Evolutionary conservation across 2,329 filamentous ascomycete genomes (phyloP).

Genomic region (Cryphonectria nitschkei): DNA sequence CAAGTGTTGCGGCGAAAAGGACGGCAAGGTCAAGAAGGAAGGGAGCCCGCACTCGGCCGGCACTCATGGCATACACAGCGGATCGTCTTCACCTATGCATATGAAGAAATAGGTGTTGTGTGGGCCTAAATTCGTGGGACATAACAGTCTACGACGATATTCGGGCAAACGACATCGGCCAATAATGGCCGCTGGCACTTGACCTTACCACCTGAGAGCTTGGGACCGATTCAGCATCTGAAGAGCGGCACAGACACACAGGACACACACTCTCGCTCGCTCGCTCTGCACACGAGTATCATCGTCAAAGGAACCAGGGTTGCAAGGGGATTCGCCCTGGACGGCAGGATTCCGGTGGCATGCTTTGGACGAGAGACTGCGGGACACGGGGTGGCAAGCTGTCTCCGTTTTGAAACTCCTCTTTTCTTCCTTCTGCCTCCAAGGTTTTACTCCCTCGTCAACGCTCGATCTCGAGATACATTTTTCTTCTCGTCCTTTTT

Average conservation of each 20-base stretch:
- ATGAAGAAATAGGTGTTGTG: slow-evolving; percentile 18
- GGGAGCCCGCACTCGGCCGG: slow-evolving; percentile 25
- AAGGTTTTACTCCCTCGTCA: background rate
- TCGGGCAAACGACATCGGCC: no score
- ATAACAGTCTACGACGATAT: background rate
- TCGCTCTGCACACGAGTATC: background rate
- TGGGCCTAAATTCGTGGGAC: background rate
- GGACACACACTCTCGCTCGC: background rate
- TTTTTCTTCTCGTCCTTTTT: background rate
- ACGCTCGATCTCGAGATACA: background rate
- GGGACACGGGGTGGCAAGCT: no score
- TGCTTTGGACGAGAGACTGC: no score
- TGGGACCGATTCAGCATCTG: background rate
- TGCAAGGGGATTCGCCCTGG: no score
- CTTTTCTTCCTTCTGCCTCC: background rate
- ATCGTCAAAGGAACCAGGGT: no score
- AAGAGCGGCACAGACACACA: background rate
- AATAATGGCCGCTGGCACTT: background rate
- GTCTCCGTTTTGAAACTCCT: no score
- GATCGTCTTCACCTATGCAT: slow-evolving; percentile 30
- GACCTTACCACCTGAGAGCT: background rate
- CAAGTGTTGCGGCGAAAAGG: slow-evolving; percentile 61
- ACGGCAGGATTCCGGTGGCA: background rate
- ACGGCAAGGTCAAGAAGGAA: slow-evolving; percentile 32
- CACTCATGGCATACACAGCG: slow-evolving; percentile 29